phyloP scores from a whole-genome alignment of 768 basidiomycete species.

The Kwoniella botswanensis region DNA sequence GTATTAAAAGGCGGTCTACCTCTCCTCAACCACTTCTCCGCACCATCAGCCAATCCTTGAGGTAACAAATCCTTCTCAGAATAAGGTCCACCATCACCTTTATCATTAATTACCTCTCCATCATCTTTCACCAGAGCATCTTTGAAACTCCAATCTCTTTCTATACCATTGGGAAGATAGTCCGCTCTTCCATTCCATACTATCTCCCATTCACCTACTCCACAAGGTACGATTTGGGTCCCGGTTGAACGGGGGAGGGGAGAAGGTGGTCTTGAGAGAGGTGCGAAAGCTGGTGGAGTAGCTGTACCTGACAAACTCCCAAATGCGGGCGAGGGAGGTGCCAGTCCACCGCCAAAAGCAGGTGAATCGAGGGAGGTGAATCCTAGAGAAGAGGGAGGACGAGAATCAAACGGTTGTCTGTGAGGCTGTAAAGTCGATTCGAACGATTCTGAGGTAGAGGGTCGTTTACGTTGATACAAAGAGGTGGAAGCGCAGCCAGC shows the following conservation, averaged over 20 bases:
- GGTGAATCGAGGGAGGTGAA: not conserved
- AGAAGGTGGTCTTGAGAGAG: slow-evolving; percentile 3
- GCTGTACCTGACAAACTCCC: slow-evolving; percentile 1
- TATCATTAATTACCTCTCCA: slow-evolving; percentile 57
- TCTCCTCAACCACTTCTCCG: slow-evolving; percentile 46
- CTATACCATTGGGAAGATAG: slow-evolving; percentile 56
- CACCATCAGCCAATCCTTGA: slow-evolving; percentile 48
- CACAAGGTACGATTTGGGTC: slow-evolving; percentile 16
- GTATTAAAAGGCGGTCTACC: slow-evolving; percentile 28
- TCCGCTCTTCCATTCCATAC: slow-evolving; percentile 53
- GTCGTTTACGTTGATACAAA: slow-evolving; percentile 42
- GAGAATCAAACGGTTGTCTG: slow-evolving; percentile 2
- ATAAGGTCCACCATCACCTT: slow-evolving; percentile 47
- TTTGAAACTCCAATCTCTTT: slow-evolving; percentile 57
- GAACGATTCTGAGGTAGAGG: not conserved
- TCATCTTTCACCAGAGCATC: slow-evolving; percentile 48
- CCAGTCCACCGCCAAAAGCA: not conserved
- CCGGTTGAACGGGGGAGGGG: not conserved
- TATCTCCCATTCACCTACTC: slow-evolving; percentile 55
- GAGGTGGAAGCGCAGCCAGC: slow-evolving; percentile 56
- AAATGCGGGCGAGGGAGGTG: slow-evolving; percentile 6
- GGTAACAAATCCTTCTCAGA: slow-evolving; percentile 35
- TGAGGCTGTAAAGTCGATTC: slow-evolving; percentile 11
- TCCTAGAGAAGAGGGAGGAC: slow-evolving; percentile 9
- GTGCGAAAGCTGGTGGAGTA: slow-evolving; percentile 7